These are phyloP conservation scores for Obba rivulosa DNA, from an alignment of 768 basidiomycete genomes.

Conservation along the genomic window DNA sequence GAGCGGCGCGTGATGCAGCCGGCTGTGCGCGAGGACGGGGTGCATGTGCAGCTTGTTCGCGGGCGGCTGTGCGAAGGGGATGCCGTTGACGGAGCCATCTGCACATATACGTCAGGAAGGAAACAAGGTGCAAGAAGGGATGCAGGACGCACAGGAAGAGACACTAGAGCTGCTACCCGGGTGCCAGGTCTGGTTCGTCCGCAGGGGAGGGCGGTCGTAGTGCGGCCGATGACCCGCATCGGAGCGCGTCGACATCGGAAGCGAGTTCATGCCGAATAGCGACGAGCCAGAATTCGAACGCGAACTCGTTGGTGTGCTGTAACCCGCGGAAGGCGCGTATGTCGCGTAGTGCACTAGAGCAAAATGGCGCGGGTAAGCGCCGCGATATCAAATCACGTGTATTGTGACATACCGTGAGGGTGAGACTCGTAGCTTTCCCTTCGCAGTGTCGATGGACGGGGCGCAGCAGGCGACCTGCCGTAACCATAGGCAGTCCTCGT, in stretches of 20 bases:
- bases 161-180: conserved; percentile 28
- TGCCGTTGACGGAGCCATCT: conserved; percentile 21
- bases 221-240: conserved; percentile 33
- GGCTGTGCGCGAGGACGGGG: conserved; percentile 53
- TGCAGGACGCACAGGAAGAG: not conserved
- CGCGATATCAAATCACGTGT: not conserved
- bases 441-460: conserved; percentile 33
- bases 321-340: conserved; percentile 18
- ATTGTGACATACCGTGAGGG: conserved; percentile 36
- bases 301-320: conserved; percentile 36
- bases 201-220: conserved; percentile 40
- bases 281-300: conserved; percentile 51
- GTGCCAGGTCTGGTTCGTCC: conserved; percentile 44
- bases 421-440: conserved; percentile 39
- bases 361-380: conserved; percentile 4
- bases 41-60: conserved; percentile 49
- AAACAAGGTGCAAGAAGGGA: not conserved
- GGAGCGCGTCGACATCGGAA: conserved; percentile 25
- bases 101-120: not conserved
- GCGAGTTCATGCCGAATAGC: conserved; percentile 29
- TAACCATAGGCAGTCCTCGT: conserved; percentile 24
- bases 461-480: conserved; percentile 27
- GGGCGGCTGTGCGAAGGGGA: conserved; percentile 19
- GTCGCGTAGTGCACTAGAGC: conserved; percentile 12
- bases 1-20: conserved; percentile 54